Evolutionary conservation across 768 basidiomycete genomes (phyloP), one percentile per base, ranked within the genome.

Genomic region (Gymnopilus junonius): DNA sequence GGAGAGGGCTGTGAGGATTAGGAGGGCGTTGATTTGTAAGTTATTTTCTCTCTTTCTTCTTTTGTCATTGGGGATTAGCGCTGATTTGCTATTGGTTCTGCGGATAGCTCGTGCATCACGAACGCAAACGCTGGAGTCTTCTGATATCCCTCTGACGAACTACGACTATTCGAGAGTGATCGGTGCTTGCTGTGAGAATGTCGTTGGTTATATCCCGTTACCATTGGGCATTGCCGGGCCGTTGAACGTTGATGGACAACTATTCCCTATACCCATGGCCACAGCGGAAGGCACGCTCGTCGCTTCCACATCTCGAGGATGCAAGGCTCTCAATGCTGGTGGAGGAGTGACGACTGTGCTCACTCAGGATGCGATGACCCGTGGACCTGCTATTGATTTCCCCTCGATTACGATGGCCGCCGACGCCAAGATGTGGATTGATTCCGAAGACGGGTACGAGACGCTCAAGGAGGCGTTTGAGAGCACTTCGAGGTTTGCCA

Each of bases 281-380:
- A 99, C 97, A 4, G 96, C 97, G n/a, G 97, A 99, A 75, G 97
- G 97, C 62, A 99, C 97, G 0, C 87, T 99, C 58, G 96, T 99
- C 64, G 97, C 97, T 0, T 99, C 97, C 5, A 93, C 97, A 0
- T 98, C 97, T 0, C 90, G 97, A 64, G 97, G 97, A 7, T 97
- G 95, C 81, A 99, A 99, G 77, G 97, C 97, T 0, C 88, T 99
- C 69, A 99, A 99, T 73, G 88, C 94, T 1, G 93, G 94, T 51
- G 96, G 97, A 56, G 97, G 97, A 32, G 97, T 98, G 1, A 91
- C 90, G 0, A 99, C 97, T 3, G 97, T 98, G 17, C 79, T 99
- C 65, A 93, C 89, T 1, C 82, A 91, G 66, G 97, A 99, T 71
- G 95, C 83, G 5, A 99, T 99, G 97, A 99, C 97, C 1, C 94